These are phyloP conservation scores for Melastoma candidum DNA, from an alignment of 441 rosid genomes.

Conservation along the genomic window DNA sequence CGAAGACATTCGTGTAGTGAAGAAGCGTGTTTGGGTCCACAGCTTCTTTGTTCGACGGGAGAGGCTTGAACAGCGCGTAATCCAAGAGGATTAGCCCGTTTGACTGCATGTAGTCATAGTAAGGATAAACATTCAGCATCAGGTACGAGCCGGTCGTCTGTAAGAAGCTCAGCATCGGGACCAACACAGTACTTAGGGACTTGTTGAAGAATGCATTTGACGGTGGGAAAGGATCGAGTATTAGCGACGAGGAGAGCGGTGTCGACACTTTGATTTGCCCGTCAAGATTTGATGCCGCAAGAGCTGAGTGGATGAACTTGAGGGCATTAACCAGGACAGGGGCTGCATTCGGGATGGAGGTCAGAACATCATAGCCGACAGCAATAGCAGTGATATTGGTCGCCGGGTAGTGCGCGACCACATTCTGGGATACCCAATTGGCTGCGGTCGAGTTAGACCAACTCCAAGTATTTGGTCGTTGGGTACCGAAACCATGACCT, in stretches of 20 bases:
- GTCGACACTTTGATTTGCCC: constrained; percentile 40
- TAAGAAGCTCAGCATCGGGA: constrained; percentile 38
- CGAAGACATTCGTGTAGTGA: constrained; percentile 43
- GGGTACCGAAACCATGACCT: constrained; percentile 36
- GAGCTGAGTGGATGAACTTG: constrained; percentile 31
- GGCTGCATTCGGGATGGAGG: constrained; percentile 33
- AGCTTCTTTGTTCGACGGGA: constrained; percentile 51
- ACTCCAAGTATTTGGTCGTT: constrained; percentile 44
- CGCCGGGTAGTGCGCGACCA: constrained; percentile 39
- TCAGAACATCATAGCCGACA: constrained; percentile 38
- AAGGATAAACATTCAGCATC: constrained; percentile 51
- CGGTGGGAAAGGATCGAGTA: constrained; percentile 49
- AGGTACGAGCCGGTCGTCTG: constrained; percentile 39
- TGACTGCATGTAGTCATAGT: constrained; percentile 47
- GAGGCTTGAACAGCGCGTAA: constrained; percentile 42
- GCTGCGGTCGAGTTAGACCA: constrained; percentile 47
- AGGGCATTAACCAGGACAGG: constrained; percentile 36
- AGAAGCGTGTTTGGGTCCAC: constrained; percentile 53
- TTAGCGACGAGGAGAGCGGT: constrained; percentile 34
- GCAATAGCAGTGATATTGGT: constrained; percentile 37
- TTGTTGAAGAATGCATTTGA: constrained; percentile 52
- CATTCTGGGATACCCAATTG: constrained; percentile 40
- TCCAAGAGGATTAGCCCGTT: constrained; percentile 46
- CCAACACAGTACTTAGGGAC: constrained; percentile 33
- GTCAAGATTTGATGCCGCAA: constrained; percentile 36